Percentiles rank a stretch among this genome's conserved stretches.
Evolutionary conservation across 805 yeast genomes (phyloP).

Genomic region (Candida arabinofermentans): DNA sequence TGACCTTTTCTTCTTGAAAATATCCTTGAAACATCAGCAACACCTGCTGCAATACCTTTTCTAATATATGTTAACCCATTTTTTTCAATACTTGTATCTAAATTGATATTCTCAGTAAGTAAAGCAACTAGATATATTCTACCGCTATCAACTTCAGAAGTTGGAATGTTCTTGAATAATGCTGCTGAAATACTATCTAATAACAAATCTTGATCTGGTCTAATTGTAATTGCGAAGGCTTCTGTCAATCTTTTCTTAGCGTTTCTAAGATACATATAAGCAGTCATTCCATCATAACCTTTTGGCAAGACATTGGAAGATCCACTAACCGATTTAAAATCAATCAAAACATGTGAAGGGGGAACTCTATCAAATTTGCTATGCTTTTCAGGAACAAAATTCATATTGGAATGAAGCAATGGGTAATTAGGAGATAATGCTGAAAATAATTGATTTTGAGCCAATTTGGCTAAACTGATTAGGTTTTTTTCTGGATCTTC

Average conservation of each 20-base stretch:
- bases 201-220: slow-evolving; percentile 51
- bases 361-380: slow-evolving; percentile 45
- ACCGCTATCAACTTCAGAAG: slow-evolving; percentile 52
- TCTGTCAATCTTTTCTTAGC: slow-evolving; percentile 66
- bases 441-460: slow-evolving; percentile 63
- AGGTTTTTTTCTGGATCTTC: slow-evolving; percentile 9
- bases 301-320: slow-evolving; percentile 58
- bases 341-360: slow-evolving; percentile 69
- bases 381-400: slow-evolving; percentile 42
- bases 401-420: slow-evolving; percentile 29
- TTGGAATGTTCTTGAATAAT: slow-evolving; percentile 70
- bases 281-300: slow-evolving; percentile 68
- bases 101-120: slow-evolving; percentile 63
- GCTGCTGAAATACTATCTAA: slow-evolving; percentile 75
- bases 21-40: slow-evolving; percentile 75
- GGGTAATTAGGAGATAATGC: slow-evolving; percentile 77
- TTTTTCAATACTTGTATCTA: slow-evolving; percentile 20
- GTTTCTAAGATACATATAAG: slow-evolving; percentile 67
- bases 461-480: slow-evolving; percentile 52
- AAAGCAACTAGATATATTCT: slow-evolving; percentile 74
- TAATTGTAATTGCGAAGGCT: slow-evolving; percentile 68
- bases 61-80: slow-evolving; percentile 41
- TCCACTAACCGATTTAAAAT: slow-evolving; percentile 64
- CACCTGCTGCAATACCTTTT: slow-evolving; percentile 87
- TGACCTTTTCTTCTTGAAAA: slow-evolving; percentile 64